phyloP scores from a whole-genome alignment of 495 filamentous ascomycete genomes.

The Annulohypoxylon maeteangense region DNA sequence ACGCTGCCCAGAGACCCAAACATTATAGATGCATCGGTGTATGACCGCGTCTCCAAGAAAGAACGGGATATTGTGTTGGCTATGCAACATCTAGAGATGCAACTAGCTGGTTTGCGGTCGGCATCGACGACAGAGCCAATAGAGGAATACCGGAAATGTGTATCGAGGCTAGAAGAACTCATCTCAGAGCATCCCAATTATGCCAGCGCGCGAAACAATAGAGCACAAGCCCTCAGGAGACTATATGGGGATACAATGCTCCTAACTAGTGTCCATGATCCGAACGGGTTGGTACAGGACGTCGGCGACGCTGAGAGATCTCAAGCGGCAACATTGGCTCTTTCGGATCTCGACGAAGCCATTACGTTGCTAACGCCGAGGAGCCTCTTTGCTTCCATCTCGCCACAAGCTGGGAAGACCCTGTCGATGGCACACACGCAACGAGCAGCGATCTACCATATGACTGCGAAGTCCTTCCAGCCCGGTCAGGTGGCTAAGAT shows the following conservation, averaged over 20 bases:
- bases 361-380: constrained; percentile 71
- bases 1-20: constrained; percentile 71
- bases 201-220: constrained; percentile 79
- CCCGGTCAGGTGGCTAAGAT: constrained; percentile 34
- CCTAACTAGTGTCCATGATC: constrained; percentile 39
- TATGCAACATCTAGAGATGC: constrained; percentile 61
- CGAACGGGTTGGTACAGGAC: constrained; percentile 46
- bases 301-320: constrained; percentile 45
- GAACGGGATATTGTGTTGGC: constrained; percentile 61
- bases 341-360: constrained; percentile 72
- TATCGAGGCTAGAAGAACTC: constrained; percentile 62
- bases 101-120: constrained; percentile 53
- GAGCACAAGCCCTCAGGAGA: constrained; percentile 75
- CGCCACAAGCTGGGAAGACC: constrained; percentile 67
- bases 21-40: constrained; percentile 52
- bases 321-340: constrained; percentile 53
- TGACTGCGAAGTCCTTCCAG: constrained; percentile 64
- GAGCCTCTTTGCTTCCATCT: constrained; percentile 63
- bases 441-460: constrained; percentile 75
- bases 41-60: constrained; percentile 51
- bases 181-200: constrained; percentile 71
- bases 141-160: constrained; percentile 53
- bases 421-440: constrained; percentile 80
- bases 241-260: constrained; percentile 63
- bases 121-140: constrained; percentile 40